Evolutionary conservation across 345 rosid genomes (phyloP), one percentile per base, ranked within the genome.

Genomic region (Pistacia integerrima): DNA sequence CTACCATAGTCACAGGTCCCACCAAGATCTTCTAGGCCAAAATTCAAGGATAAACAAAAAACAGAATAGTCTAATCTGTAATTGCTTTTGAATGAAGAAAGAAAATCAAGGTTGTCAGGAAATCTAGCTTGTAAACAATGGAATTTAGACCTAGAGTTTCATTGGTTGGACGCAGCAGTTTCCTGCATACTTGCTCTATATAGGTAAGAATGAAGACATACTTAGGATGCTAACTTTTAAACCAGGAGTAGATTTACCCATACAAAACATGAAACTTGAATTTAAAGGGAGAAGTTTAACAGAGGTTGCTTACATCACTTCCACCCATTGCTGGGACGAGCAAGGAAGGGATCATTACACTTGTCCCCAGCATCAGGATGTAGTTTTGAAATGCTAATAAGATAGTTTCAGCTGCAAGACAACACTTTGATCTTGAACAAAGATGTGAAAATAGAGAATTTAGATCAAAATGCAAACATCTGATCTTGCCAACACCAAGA

Each of bases 241-340:
- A 44, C 51, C 55, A 72, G 73, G 69, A 58, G 60, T 33, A 44
- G 74, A 30, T 48, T 28, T 56, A 22, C 67, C 48, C 8, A 22
- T 25, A 49, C 30, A 10, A 74, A 46, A 35, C 3, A 67, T 13
- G 16, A 35, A 67, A 69, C 59, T 38, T 28, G 78, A 44, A 73
- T n/a, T 71, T 64, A 62, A 69, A 46, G 25, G 14, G 2, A 65
- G 20, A 30, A 71, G 71, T 13, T 66, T n/a, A 59, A 46, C 17
- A 67, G n/a, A 54, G 72, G 60, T 33, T 73, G 77, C 90, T 84
- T 88, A 95, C 99, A 80, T 87, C 76, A 64, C 73, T 79, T 18
- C 98, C 99, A 9, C 99, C 99, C 99, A 96, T 96, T 64, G 79
- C 87, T 7, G 90, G 98, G n/a, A 96, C 98, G 1, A 96, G 91